A percentile compares a stretch with the other conserved stretches of the same genome.
phyloP scores from a whole-genome alignment of 2,329 filamentous ascomycete genomes.

The Ophiostoma angusticollis region DNA sequence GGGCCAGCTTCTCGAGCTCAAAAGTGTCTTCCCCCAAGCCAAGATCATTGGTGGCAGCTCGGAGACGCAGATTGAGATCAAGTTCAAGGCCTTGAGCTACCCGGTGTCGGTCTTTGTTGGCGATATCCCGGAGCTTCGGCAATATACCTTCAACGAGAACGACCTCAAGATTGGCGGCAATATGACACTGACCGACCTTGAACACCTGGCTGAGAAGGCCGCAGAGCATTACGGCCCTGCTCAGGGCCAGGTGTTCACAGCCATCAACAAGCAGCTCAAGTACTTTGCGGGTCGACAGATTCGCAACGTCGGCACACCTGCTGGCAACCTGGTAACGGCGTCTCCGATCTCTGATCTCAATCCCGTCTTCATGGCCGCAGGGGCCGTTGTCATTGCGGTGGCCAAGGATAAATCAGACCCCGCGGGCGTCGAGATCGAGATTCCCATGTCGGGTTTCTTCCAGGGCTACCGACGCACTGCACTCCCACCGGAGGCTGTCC shows the following conservation, averaged over 20 bases:
- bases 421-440: slow-evolving; percentile 47
- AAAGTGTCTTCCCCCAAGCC: slow-evolving; percentile 67
- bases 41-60: slow-evolving; percentile 95
- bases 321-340: slow-evolving; percentile 86
- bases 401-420: slow-evolving; percentile 41
- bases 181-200: slow-evolving; percentile 80
- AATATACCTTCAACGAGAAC: slow-evolving; percentile 67
- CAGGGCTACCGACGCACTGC: slow-evolving; percentile 81
- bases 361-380: slow-evolving; percentile 80
- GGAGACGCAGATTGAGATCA: slow-evolving; percentile 96
- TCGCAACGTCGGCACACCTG: slow-evolving; percentile 91
- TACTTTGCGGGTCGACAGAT: slow-evolving; percentile 95
- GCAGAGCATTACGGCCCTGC: slow-evolving; percentile 61
- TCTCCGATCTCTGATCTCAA: slow-evolving; percentile 96
- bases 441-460: slow-evolving; percentile 91
- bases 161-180: slow-evolving; percentile 89
- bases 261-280: slow-evolving; percentile 83
- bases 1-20: slow-evolving; percentile 82
- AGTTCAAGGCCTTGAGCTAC: slow-evolving; percentile 92
- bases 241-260: slow-evolving; percentile 69
- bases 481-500: slow-evolving; percentile 66
- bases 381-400: slow-evolving; percentile 69
- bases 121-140: slow-evolving; percentile 78
- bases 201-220: slow-evolving; percentile 69
- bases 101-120: slow-evolving; percentile 83